Conservation (phyloP, 306 rosid genomes). For the Malus sylvestris region DNA sequence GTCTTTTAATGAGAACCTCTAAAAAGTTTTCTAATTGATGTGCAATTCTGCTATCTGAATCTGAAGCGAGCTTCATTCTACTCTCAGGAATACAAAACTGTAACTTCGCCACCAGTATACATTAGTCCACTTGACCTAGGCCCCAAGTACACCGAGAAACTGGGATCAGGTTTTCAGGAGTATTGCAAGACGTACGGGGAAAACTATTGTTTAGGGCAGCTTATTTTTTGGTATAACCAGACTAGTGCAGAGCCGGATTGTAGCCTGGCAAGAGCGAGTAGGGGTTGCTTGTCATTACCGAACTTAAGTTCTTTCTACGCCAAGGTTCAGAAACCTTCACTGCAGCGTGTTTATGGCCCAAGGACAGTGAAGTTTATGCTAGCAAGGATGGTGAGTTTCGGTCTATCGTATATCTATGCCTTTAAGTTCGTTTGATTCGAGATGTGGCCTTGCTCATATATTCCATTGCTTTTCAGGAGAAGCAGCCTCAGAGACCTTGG, state of each 20-base stretch:
- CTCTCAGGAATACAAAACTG: constrained; percentile 65
- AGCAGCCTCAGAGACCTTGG: constrained; percentile 88
- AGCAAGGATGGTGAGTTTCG: constrained; percentile 76
- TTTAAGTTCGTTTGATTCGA: background rate
- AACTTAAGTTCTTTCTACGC: constrained; percentile 86
- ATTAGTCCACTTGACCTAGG: constrained; percentile 99
- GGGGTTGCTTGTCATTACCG: constrained; percentile 90
- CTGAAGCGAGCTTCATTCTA: background rate
- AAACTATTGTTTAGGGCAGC: constrained; percentile 95
- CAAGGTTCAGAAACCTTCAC: constrained; percentile 74
- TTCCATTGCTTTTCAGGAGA: constrained; percentile 49
- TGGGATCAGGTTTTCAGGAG: constrained; percentile 79
- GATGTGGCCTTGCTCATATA: background rate
- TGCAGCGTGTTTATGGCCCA: constrained; percentile 87
- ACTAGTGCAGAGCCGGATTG: constrained; percentile 72
- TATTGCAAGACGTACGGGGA: constrained; percentile 79
- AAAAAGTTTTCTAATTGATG: background rate
- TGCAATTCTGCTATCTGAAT: background rate
- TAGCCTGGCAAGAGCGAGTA: constrained; percentile 58
- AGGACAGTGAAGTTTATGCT: constrained; percentile 81
- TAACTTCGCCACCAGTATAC: constrained; percentile 94
- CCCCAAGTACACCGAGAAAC: constrained; percentile 70
- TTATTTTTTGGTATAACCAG: constrained; percentile 95
- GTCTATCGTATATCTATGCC: too few species aligned
- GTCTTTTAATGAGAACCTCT: constrained; percentile 7